Percentiles rank a stretch among this genome's conserved stretches.
phyloP scores from a whole-genome alignment of 768 basidiomycete genomes.

The Neoboletus subvelutipes region DNA sequence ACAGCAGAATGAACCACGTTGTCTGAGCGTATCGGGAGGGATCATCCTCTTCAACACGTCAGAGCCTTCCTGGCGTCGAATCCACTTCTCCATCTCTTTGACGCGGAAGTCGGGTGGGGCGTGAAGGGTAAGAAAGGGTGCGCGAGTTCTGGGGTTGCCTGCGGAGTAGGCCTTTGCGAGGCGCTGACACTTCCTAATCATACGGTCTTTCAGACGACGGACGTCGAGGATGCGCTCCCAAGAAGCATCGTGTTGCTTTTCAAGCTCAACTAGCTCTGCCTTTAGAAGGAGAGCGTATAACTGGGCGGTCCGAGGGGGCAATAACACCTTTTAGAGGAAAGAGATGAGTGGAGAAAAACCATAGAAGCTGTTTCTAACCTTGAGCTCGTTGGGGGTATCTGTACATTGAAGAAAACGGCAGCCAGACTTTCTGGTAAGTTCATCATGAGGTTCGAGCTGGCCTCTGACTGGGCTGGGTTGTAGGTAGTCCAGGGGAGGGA shows the following conservation, averaged over 20 bases:
- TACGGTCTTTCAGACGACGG: slow-evolving; percentile 76
- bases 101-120: slow-evolving; percentile 72
- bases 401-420: slow-evolving; percentile 76
- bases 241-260: slow-evolving; percentile 51
- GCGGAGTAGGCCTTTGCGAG: slow-evolving; percentile 48
- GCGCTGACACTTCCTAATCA: slow-evolving; percentile 77
- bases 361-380: slow-evolving; percentile 40
- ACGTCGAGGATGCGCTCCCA: slow-evolving; percentile 75
- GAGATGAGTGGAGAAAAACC: neutral
- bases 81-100: slow-evolving; percentile 81
- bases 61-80: slow-evolving; percentile 46
- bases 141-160: slow-evolving; percentile 38
- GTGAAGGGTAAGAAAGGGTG: slow-evolving; percentile 62
- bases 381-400: slow-evolving; percentile 74
- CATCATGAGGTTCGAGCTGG: slow-evolving; percentile 68
- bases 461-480: slow-evolving; percentile 69
- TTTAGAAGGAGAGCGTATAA: slow-evolving; percentile 67
- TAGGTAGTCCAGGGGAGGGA: slow-evolving; percentile 50
- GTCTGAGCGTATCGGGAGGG: slow-evolving; percentile 19
- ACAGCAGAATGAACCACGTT: slow-evolving; percentile 34
- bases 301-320: slow-evolving; percentile 64
- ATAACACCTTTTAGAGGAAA: slow-evolving; percentile 49
- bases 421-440: slow-evolving; percentile 48
- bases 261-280: slow-evolving; percentile 59
- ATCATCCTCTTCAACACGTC: slow-evolving; percentile 25